Conservation (phyloP, 108 stramenopile species). For the Pseudonitzschia pungens region DNA sequence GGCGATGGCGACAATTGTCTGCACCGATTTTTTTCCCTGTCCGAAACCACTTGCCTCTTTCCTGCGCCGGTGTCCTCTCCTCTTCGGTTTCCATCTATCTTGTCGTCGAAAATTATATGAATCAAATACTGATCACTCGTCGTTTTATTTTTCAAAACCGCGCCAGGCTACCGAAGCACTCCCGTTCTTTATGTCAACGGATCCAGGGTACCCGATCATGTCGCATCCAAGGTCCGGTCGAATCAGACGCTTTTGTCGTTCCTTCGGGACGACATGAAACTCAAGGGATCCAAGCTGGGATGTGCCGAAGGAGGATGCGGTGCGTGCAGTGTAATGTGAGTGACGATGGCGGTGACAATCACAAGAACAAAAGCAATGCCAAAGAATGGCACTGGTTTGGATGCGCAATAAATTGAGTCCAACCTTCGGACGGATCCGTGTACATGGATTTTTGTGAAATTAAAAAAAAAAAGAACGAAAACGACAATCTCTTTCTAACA, state of each 20-base stretch:
- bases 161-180: conserved; percentile 59
- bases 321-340: conserved; percentile 88
- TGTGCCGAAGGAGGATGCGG: conserved; percentile 94
- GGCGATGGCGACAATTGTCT: background rate
- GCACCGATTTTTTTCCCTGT: background rate
- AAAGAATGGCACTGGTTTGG: too few relatives aligned
- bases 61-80: background rate
- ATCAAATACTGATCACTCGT: background rate
- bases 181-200: conserved; percentile 85
- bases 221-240: conserved; percentile 57
- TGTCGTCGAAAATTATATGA: background rate
- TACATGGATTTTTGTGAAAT: background rate
- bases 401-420: too few relatives aligned
- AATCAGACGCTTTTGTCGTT: conserved; percentile 78
- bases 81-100: too few relatives aligned
- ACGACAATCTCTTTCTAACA: background rate
- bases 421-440: too few relatives aligned
- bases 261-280: conserved; percentile 50
- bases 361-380: too few relatives aligned
- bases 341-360: background rate
- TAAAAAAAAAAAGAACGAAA: background rate
- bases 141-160: background rate
- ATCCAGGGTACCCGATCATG: conserved; percentile 38
- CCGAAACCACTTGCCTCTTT: background rate
- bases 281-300: conserved; percentile 87